Conservation (phyloP, 768 basidiomycete species). For the Mycena polygramma region DNA sequence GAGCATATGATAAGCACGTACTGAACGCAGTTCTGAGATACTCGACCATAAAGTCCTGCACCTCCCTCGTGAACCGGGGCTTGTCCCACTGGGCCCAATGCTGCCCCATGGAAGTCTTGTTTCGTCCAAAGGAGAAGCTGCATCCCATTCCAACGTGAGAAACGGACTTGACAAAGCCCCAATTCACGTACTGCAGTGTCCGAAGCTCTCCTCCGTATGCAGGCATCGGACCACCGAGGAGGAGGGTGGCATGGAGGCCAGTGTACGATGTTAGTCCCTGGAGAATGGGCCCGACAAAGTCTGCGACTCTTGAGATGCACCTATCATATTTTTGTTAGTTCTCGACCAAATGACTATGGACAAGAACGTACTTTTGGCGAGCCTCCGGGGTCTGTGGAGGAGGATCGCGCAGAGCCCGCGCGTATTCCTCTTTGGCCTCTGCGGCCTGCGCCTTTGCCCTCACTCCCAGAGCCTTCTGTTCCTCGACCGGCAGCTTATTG, state of each 20-base stretch:
- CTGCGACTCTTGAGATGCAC: not conserved
- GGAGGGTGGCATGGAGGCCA: constrained; percentile 14
- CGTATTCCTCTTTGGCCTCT: not conserved
- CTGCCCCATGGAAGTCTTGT: not conserved
- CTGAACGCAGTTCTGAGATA: constrained; percentile 21
- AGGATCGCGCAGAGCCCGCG: not conserved
- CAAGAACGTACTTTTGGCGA: constrained; percentile 13
- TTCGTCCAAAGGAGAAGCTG: constrained; percentile 18
- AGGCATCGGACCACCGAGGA: constrained; percentile 19
- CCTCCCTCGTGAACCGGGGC: constrained; percentile 7
- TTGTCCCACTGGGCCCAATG: constrained; percentile 22
- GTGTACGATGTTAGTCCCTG: not conserved
- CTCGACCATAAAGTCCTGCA: constrained; percentile 10
- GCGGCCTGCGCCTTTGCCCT: constrained; percentile 1
- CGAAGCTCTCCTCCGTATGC: constrained; percentile 15
- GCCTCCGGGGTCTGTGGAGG: not conserved
- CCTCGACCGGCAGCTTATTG: not conserved
- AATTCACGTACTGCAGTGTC: constrained; percentile 11
- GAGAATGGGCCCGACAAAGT: constrained; percentile 14
- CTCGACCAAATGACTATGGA: not conserved
- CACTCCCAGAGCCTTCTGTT: not conserved
- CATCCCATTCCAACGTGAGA: not conserved
- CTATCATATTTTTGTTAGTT: not conserved
- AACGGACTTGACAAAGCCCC: not conserved
- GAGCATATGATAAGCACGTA: no score